Percentiles rank a stretch among this genome's conserved stretches.
These are phyloP conservation scores for Fraxinus floribunda DNA, from an alignment of 305 asterid genomes.

Conservation along the genomic window DNA sequence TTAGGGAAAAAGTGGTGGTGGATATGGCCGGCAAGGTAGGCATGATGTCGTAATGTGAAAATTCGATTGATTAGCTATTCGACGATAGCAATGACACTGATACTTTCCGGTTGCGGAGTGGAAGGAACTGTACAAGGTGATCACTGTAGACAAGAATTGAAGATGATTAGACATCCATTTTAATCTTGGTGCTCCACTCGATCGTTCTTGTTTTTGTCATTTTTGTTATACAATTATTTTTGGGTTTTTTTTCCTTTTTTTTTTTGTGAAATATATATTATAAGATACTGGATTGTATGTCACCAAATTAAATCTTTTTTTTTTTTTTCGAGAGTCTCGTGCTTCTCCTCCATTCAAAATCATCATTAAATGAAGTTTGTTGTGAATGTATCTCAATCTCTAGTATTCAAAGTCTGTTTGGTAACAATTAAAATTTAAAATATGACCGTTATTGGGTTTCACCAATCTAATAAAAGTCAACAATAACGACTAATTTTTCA, in stretches of 20 bases:
- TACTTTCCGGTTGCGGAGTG: background rate
- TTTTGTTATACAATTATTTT: background rate
- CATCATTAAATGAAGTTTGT: background rate
- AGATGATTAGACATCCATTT: constrained; percentile 8
- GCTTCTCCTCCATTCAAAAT: background rate
- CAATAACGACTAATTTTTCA: too few relatives aligned
- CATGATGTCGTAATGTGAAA: background rate
- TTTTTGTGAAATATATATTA: background rate
- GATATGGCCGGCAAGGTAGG: background rate
- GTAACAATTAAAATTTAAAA: too few relatives aligned
- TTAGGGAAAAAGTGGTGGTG: background rate
- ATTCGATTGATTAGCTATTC: background rate
- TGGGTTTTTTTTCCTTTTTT: background rate
- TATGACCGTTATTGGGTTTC: too few relatives aligned
- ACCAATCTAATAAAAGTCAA: too few relatives aligned
- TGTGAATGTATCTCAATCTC: background rate
- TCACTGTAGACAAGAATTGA: background rate
- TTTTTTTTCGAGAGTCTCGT: background rate
- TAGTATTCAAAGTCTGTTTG: background rate
- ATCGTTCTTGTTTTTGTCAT: background rate
- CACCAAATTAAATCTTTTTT: too few relatives aligned
- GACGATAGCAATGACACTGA: background rate
- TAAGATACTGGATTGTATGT: background rate
- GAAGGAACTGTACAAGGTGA: background rate
- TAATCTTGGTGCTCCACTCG: background rate